Base-by-base conservation (phyloP, 1,139 yeast species). In the Hyphopichia khmerensis region DNA sequence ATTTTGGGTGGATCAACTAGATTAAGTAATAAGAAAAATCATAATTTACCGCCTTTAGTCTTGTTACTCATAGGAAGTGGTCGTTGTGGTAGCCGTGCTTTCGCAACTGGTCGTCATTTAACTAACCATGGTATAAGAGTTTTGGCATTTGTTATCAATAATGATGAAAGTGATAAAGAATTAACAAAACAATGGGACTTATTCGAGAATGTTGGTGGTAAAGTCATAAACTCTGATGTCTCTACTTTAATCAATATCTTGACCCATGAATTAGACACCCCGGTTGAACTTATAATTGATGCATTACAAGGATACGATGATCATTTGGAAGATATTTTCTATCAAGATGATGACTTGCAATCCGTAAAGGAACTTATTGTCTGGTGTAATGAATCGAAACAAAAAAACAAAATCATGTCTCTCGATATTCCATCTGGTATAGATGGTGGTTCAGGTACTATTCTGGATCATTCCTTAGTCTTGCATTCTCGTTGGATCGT, bases 281-380 rank as follows among this genome's bases (percentile, higher is more conserved):
- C 96, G 0, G 80, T 85, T 15, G 96, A 88, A 57, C 68, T 89
- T 43, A 77, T 89, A 13, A 57, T 89, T 27, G 97, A 89, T 60
- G 95, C 90, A 0, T 69, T 89, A 50, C 93, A 87, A 60, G 96
- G 96, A 1, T 87, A 81, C 50, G 95, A 87, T 53, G 80, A 81
- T 37, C 87, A 81, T 46, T 63, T 88, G 41, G 80, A 75, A 40
- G 78, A 73, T 48, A 59, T 72, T 14, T 72, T 66, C 51, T 72
- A 69, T 49, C 54, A 59, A 30, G 62, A 59, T n/a, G 52, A 58
- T 8, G 84, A 79, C 44, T 63, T 76, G 24, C 57, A 66, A 24
- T 62, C 64, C 4, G 77, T 79, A n/a, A 52, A 56, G 8, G 57
- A 65, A n/a, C 54, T 85, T 19, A 74, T 87, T 24, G 64, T 64